A percentile compares a stretch with the other conserved stretches of the same genome.
Evolutionary conservation across 2,329 filamentous ascomycete genomes (phyloP).

Genomic region (Botryotinia convoluta): DNA sequence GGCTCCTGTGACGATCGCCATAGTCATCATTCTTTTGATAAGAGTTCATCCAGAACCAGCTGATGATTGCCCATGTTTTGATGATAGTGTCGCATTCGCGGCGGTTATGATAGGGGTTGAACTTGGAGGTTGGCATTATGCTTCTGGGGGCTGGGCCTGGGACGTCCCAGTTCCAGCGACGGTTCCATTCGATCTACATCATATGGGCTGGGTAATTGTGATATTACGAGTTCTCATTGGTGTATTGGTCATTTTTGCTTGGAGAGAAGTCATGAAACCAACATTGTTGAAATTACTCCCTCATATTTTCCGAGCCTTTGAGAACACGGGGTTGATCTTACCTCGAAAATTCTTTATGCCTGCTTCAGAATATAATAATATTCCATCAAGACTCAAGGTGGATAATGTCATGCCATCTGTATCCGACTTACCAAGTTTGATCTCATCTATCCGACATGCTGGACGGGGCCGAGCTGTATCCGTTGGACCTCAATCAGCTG

Average conservation of each 20-base stretch:
- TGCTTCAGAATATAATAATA: constrained; percentile 84
- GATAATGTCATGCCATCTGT: constrained; percentile 89
- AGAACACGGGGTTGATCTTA: constrained; percentile 73
- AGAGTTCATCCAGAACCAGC: constrained; percentile 93
- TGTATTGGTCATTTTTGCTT: constrained; percentile 79
- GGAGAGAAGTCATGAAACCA: constrained; percentile 89
- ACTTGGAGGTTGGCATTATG: constrained; percentile 78
- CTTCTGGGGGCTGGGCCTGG: constrained; percentile 44
- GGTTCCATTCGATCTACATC: constrained; percentile 62
- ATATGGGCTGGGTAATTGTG: constrained; percentile 64
- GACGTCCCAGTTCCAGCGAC: constrained; percentile 52
- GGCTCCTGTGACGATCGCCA: constrained; percentile 61
- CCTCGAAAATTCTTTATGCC: constrained; percentile 89
- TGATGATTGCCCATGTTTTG: constrained; percentile 95
- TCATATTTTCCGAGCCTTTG: constrained; percentile 82
- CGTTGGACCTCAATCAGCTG: constrained; percentile 90
- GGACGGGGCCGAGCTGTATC: constrained; percentile 77
- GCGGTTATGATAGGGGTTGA: constrained; percentile 86
- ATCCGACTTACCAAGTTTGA: constrained; percentile 79
- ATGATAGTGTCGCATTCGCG: constrained; percentile 91
- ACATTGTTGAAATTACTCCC: constrained; percentile 73
- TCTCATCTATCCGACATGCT: constrained; percentile 78
- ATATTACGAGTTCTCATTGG: constrained; percentile 71
- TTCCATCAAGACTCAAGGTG: constrained; percentile 69
- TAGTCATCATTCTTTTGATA: constrained; percentile 72